Percentiles rank a stretch among this genome's conserved stretches.
phyloP scores from a whole-genome alignment of 371 early-diverging fungal genomes.

The Saksenaea vasiformis region DNA sequence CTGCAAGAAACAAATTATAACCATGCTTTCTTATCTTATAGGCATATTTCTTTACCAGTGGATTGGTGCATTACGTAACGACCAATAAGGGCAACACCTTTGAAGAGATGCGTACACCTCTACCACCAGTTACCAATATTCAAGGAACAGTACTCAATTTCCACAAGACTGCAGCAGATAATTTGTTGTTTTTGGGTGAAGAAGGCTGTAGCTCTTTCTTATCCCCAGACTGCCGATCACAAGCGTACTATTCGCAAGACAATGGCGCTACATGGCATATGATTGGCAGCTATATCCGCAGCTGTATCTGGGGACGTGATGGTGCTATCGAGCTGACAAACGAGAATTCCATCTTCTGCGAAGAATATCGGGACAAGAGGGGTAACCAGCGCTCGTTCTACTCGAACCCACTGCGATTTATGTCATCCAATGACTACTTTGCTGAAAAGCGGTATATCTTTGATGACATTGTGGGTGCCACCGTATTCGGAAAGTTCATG shows the following conservation, averaged over 20 bases:
- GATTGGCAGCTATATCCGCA: slow-evolving; percentile 72
- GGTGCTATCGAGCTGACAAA: slow-evolving; percentile 50
- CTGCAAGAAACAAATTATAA: neutral
- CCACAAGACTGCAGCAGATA: slow-evolving; percentile 77
- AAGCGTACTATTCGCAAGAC: slow-evolving; percentile 74
- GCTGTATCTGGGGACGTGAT: slow-evolving; percentile 79
- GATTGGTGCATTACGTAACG: slow-evolving; percentile 62
- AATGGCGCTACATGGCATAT: slow-evolving; percentile 72
- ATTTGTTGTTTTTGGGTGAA: slow-evolving; percentile 80
- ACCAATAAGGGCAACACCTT: slow-evolving; percentile 72
- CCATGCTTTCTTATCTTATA: slow-evolving; percentile 8
- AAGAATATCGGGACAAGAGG: slow-evolving; percentile 57
- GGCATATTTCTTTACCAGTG: slow-evolving; percentile 75
- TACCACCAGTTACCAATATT: slow-evolving; percentile 45
- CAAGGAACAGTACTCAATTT: slow-evolving; percentile 71
- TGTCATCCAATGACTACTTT: slow-evolving; percentile 62
- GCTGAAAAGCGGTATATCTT: slow-evolving; percentile 53
- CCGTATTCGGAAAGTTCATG: slow-evolving; percentile 81
- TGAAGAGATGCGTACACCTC: slow-evolving; percentile 56
- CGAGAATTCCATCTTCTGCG: slow-evolving; percentile 69
- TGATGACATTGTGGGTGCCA: slow-evolving; percentile 72
- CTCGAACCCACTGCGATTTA: slow-evolving; percentile 51
- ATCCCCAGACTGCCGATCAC: slow-evolving; percentile 59
- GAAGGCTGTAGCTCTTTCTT: slow-evolving; percentile 47
- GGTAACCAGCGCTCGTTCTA: slow-evolving; percentile 60